Base-by-base conservation (phyloP, 2,329 filamentous ascomycete genomes). In the Dactylellina drechsleri region DNA sequence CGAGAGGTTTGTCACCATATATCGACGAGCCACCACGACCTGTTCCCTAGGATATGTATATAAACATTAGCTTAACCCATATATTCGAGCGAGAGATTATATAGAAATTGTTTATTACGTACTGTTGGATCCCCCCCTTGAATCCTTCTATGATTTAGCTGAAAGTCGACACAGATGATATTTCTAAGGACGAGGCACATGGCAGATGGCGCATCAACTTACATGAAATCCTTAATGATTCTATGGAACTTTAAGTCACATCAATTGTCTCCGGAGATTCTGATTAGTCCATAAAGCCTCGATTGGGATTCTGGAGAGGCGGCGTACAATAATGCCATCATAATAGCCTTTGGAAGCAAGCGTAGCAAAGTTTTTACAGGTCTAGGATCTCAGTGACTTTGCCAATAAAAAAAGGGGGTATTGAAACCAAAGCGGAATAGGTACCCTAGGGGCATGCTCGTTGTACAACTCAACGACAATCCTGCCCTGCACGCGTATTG, bases 1-100 rank as follows among this genome's bases (percentile, higher is more conserved):
- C 95, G 76, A 90, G 92, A 82, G 98, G 98, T 81, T 92, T 94
- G 59, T 93, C 91, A 80, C 94, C 95, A 83, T 92, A 98, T 84
- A 97, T 96, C 76, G 90, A 93, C 70, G 86, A 86, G 70, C 95
- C 95, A 79, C 95, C 95, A 72, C 93, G 89, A 61, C 95, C 95
- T 0, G 93, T 97, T 75, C 93, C 71, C 71, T 75, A 13, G 7
- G 12, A 1, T 2, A 31, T 1, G 20, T 8, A 57, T 40, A 28
- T 45, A 8, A 20, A 15, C 36, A n/a, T 58, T 28, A 15, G 15
- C 40, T 20, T 13, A 3, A 10, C 6, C 18, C 4, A 13, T 53
- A 36, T 36, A 36, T 8, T 13, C 28, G 20, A n/a, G 15, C 23
- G 36, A 16, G 4, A 45, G 16, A 40, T 47, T n/a, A 18, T 10